A percentile compares a stretch with the other conserved stretches of the same genome.
These are phyloP conservation scores for Daldinia loculata DNA, from an alignment of 495 filamentous ascomycete species.

Conservation along the genomic window DNA sequence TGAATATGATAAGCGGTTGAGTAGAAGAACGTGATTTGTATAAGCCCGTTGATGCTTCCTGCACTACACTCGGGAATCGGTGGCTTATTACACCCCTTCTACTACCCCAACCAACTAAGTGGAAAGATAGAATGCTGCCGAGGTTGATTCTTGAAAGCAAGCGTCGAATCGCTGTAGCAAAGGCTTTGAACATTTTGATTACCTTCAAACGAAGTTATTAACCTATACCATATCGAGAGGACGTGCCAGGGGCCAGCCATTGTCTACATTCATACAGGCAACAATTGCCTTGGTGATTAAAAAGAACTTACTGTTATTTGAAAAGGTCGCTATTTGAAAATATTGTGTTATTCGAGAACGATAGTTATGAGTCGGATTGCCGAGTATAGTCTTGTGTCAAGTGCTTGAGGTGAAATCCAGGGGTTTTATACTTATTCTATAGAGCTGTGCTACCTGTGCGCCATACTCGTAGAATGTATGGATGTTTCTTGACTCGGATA, in stretches of 20 bases:
- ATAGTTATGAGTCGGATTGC: background rate
- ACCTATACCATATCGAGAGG: background rate
- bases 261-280: background rate
- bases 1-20: constrained; percentile 47
- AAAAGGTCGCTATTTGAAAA: background rate
- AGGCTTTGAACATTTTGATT: background rate
- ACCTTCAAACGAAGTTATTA: background rate
- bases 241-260: background rate
- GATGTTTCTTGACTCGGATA: background rate
- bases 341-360: background rate
- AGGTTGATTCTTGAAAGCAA: background rate
- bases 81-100: background rate
- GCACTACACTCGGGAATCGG: too few species aligned
- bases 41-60: background rate
- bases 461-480: background rate
- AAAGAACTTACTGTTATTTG: background rate
- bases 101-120: background rate
- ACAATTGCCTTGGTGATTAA: background rate
- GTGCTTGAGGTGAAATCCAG: background rate
- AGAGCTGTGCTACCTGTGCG: background rate
- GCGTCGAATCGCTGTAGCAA: background rate
- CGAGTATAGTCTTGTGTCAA: background rate
- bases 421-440: background rate
- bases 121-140: background rate
- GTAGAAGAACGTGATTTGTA: background rate